Evolutionary conservation across 768 basidiomycete genomes (phyloP).

Genomic region (Chiua virens): DNA sequence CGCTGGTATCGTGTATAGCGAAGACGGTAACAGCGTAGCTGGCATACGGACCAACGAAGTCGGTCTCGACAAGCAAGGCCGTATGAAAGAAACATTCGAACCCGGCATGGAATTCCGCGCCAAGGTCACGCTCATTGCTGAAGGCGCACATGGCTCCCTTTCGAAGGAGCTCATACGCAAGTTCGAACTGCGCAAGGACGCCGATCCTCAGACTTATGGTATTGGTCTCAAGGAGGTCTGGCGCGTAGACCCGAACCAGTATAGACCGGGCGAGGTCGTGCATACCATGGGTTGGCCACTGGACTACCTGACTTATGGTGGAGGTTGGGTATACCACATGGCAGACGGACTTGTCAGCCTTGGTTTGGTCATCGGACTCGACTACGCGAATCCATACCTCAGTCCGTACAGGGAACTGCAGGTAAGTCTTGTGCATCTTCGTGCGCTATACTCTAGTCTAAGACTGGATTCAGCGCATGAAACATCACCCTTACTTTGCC

Average conservation of each 20-base stretch:
- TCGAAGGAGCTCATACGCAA: conserved; percentile 74
- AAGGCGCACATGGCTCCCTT: conserved; percentile 92
- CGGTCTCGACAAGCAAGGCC: conserved; percentile 75
- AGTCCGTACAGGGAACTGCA: conserved; percentile 93
- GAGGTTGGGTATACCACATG: conserved; percentile 96
- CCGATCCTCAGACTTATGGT: conserved; percentile 91
- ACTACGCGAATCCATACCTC: conserved; percentile 92
- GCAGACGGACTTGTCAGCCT: conserved; percentile 85
- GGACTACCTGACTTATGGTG: conserved; percentile 73
- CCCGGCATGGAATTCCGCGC: conserved; percentile 96
- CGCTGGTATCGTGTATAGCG: conserved; percentile 73
- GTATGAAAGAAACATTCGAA: conserved; percentile 86
- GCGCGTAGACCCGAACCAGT: conserved; percentile 67
- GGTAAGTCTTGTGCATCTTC: conserved; percentile 41
- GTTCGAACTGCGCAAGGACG: conserved; percentile 66
- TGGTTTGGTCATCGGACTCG: conserved; percentile 90
- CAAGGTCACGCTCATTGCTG: conserved; percentile 88
- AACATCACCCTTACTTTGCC: conserved; percentile 92
- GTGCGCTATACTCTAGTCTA: neutral
- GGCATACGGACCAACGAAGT: conserved; percentile 95
- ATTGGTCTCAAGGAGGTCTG: conserved; percentile 98
- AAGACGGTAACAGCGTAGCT: conserved; percentile 38
- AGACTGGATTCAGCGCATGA: conserved; percentile 63
- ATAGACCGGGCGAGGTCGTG: conserved; percentile 74
- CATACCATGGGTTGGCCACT: conserved; percentile 97